A percentile compares a stretch with the other conserved stretches of the same genome.
Evolutionary conservation across 306 rosid species (phyloP).

Genomic region (Corylus heterophylla): DNA sequence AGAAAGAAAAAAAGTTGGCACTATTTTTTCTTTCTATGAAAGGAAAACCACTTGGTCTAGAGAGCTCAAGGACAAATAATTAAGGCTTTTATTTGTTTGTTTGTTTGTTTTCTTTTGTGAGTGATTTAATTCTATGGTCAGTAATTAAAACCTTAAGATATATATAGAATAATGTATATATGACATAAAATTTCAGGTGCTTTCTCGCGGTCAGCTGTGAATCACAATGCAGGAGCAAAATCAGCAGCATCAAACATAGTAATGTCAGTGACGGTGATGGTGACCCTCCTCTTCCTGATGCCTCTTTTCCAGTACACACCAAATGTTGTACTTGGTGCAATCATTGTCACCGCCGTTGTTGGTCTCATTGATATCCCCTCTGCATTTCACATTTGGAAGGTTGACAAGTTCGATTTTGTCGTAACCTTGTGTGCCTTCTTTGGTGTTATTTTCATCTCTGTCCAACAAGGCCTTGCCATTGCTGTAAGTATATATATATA

Average conservation of each 20-base stretch:
- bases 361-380: slow-evolving; percentile 90
- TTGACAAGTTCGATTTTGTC: slow-evolving; percentile 85
- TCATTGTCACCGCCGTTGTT: slow-evolving; percentile 85
- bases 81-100: too few species aligned
- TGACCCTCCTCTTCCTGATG: slow-evolving; percentile 88
- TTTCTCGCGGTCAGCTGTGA: slow-evolving; percentile 92
- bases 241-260: slow-evolving; percentile 84
- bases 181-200: slow-evolving; percentile 50
- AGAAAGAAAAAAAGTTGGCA: too few species aligned
- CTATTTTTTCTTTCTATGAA: too few species aligned
- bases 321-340: slow-evolving; percentile 81
- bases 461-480: slow-evolving; percentile 78
- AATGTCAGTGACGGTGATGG: slow-evolving; percentile 93
- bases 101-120: too few species aligned
- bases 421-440: slow-evolving; percentile 77
- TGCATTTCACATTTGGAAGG: slow-evolving; percentile 71
- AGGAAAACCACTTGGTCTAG: too few species aligned
- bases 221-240: slow-evolving; percentile 88
- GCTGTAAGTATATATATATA: slow-evolving; percentile 55
- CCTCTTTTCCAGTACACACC: slow-evolving; percentile 93
- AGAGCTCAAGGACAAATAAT: too few species aligned
- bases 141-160: too few species aligned
- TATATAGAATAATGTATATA: too few species aligned
- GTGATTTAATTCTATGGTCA: too few species aligned
- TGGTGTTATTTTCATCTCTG: slow-evolving; percentile 84